These are phyloP conservation scores for Botrytis tulipae DNA, from an alignment of 2,329 filamentous ascomycete genomes.

Conservation along the genomic window DNA sequence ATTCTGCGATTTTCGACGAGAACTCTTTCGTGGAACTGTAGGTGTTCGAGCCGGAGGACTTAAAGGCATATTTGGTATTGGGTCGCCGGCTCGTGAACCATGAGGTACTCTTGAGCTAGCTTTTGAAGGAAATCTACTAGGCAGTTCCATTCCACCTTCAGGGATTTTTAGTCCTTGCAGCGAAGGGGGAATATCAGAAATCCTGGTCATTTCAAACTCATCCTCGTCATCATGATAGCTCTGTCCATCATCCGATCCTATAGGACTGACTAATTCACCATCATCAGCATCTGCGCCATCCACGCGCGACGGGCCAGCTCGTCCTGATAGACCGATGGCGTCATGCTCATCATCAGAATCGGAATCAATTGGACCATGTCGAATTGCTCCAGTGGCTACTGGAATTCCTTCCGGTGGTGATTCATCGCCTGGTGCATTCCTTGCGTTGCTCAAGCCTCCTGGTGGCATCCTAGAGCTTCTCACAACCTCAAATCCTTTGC, in stretches of 20 bases:
- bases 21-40: conserved; percentile 70
- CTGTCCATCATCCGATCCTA: conserved; percentile 44
- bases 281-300: conserved; percentile 27
- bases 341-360: conserved; percentile 48
- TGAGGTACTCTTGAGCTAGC: conserved; percentile 45
- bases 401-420: conserved; percentile 66
- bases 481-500: conserved; percentile 96
- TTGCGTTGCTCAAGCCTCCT: conserved; percentile 53
- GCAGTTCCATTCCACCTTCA: conserved; percentile 44
- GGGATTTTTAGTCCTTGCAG: conserved; percentile 58
- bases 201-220: conserved; percentile 43
- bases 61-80: conserved; percentile 42
- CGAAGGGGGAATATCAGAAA: conserved; percentile 53
- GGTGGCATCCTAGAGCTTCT: conserved; percentile 83
- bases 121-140: conserved; percentile 61
- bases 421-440: conserved; percentile 60
- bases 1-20: conserved; percentile 50
- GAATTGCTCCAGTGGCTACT: conserved; percentile 46
- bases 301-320: conserved; percentile 43
- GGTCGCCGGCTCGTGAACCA: conserved; percentile 22
- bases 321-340: conserved; percentile 28
- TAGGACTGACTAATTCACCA: conserved; percentile 34
- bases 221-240: conserved; percentile 48
- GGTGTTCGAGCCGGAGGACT: conserved; percentile 28
- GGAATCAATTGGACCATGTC: conserved; percentile 61